These are phyloP conservation scores for Venturia effusa DNA, from an alignment of 2,329 filamentous ascomycete species.

Conservation along the genomic window DNA sequence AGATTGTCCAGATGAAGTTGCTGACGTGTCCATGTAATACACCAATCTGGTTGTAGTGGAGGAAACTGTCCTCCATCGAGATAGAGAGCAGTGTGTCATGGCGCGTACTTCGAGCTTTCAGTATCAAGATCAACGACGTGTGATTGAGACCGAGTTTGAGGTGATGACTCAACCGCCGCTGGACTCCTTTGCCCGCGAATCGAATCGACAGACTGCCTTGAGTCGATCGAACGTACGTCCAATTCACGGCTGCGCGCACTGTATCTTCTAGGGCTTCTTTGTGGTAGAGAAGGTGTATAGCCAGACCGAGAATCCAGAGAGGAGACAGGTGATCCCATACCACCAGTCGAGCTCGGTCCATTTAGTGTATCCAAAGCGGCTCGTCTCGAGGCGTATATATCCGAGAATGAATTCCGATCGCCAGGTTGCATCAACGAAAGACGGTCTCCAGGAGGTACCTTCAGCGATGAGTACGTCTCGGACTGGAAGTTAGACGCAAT, in stretches of 20 bases:
- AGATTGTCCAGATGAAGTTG: no score
- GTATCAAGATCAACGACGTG: neutral
- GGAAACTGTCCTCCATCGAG: neutral
- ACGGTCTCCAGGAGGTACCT: neutral
- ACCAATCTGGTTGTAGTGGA: no score
- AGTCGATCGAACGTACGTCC: neutral
- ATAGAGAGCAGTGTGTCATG: neutral
- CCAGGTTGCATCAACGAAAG: neutral
- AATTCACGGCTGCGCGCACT: neutral
- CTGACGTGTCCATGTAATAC: neutral
- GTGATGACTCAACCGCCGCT: neutral
- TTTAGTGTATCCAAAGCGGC: neutral
- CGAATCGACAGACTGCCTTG: neutral
- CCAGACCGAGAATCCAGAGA: neutral
- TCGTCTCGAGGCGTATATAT: neutral
- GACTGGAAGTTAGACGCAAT: neutral
- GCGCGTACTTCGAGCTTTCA: neutral
- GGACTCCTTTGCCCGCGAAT: neutral
- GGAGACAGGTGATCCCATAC: neutral
- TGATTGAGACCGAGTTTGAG: neutral
- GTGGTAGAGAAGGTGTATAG: neutral
- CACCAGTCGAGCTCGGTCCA: neutral
- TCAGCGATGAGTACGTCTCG: neutral
- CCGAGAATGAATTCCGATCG: neutral
- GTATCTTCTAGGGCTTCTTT: neutral